A percentile compares a stretch with the other conserved stretches of the same genome.
phyloP scores from a whole-genome alignment of 2,329 filamentous ascomycete species.

The Botrytis elliptica region DNA sequence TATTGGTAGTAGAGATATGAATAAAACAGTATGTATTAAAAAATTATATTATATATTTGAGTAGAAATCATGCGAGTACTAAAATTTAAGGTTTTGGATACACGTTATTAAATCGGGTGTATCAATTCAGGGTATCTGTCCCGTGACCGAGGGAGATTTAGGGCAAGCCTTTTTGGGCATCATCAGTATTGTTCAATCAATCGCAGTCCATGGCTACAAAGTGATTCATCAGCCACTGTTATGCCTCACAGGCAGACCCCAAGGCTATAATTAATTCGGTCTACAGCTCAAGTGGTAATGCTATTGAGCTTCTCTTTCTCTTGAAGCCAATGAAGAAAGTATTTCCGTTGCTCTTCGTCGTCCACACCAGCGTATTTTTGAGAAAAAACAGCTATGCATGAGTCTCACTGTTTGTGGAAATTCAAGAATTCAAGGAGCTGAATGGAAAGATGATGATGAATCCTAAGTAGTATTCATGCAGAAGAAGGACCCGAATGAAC shows the following conservation, averaged over 20 bases:
- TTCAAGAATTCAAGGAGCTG: background rate
- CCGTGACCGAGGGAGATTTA: rapidly evolving
- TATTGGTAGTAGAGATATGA: no score
- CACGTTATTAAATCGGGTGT: no score
- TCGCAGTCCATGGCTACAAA: background rate
- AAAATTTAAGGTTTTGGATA: no score
- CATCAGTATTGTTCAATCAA: background rate
- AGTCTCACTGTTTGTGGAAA: background rate
- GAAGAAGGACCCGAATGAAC: background rate
- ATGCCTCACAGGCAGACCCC: background rate
- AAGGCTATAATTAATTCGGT: background rate
- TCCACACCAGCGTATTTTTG: background rate
- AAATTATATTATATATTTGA: no score
- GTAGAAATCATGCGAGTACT: no score
- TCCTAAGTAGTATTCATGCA: background rate
- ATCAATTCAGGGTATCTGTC: background rate
- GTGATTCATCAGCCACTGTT: background rate
- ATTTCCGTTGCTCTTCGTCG: background rate
- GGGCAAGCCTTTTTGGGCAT: background rate
- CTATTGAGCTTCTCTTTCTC: background rate
- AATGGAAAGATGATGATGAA: background rate
- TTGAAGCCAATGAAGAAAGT: background rate
- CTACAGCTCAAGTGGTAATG: background rate
- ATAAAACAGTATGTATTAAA: no score
- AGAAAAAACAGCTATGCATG: background rate